Conservation (phyloP, 1,139 yeast genomes). For the Saccharomyces hybrid region DNA sequence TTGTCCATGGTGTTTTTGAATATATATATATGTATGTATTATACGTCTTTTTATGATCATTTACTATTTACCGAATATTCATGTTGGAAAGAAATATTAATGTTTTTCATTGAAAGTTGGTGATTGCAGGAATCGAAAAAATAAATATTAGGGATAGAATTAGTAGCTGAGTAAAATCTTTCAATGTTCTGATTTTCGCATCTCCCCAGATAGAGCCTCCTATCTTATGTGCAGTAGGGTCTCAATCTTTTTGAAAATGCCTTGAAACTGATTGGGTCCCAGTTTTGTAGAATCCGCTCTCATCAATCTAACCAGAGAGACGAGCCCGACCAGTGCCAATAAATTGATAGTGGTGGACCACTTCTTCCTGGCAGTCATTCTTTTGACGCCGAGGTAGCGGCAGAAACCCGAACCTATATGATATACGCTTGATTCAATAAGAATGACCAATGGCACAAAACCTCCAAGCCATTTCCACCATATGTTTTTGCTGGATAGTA, state of each 20-base stretch:
- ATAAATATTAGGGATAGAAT: neutral
- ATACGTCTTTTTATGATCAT: neutral
- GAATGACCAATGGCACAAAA: conserved; percentile 16
- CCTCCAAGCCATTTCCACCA: conserved; percentile 19
- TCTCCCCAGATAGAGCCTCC: no score
- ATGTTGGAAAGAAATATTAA: neutral
- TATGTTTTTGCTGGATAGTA: conserved; percentile 15
- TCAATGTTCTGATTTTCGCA: no score
- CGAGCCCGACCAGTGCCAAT: conserved; percentile 13
- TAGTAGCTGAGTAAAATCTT: neutral
- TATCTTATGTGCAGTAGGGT: neutral
- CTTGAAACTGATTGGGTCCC: neutral
- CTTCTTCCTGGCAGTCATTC: conserved; percentile 13
- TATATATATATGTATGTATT: neutral
- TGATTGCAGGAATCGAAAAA: neutral
- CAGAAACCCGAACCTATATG: conserved; percentile 23
- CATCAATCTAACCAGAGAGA: conserved; percentile 16
- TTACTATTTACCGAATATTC: neutral
- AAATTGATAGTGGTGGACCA: conserved; percentile 15
- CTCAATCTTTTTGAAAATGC: neutral
- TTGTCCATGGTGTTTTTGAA: neutral
- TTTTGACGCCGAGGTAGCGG: conserved; percentile 13
- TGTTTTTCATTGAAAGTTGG: no score
- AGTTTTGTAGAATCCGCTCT: conserved; percentile 6
- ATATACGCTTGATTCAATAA: conserved; percentile 20